Base-by-base conservation (phyloP, 257 asterid species). In the Nicotiana sylvestris region DNA sequence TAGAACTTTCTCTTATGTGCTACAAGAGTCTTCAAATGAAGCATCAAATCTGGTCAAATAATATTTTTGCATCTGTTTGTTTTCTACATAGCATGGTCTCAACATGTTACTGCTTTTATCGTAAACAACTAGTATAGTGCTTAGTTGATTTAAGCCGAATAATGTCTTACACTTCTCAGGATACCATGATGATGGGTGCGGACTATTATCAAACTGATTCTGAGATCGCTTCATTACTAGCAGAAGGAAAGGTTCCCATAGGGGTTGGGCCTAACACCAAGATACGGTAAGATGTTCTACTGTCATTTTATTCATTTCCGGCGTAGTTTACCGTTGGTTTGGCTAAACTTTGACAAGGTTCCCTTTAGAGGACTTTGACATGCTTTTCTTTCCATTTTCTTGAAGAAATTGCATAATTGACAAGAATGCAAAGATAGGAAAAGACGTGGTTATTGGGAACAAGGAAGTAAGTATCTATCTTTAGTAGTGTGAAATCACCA, bases 161-260 rank as follows among this genome's bases (percentile, higher is more conserved):
- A 53, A 46, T 57, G 13, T 58, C 77, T 3, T 68, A 9, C 56
- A 6, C 65, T 46, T 82, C 86, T 86, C 90, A 96, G 99, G 97
- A 96, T 86, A 94, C 98, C 5, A 89, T 94, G 97, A 92, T 96
- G 98, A 92, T 96, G 98, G 99, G 99, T 10, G 97, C 99, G 1
- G 99, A 94, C 80, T 89, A 85, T 79, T 96, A 96, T 82, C 98
- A 96, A 85, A 96, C 98, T 6, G 98, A 96, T 78, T 84, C 92
- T 27, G 99, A 96, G 88, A 93, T 94, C 64, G 97, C 98, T 17
- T 87, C 98, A 35, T 83, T 86, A 76, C 79, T 92, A 35, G 98
- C 98, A 0, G 86, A 86, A 57, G 98, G 98, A 78, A 94, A 93
- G 82, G 98, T 93, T 82, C 99, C 99, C 5, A 86, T 94, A 57